Percentiles rank a stretch among this genome's conserved stretches.
Evolutionary conservation across 1,284 basidiomycete species (phyloP).

Genomic region (Irpex rosettiformis): DNA sequence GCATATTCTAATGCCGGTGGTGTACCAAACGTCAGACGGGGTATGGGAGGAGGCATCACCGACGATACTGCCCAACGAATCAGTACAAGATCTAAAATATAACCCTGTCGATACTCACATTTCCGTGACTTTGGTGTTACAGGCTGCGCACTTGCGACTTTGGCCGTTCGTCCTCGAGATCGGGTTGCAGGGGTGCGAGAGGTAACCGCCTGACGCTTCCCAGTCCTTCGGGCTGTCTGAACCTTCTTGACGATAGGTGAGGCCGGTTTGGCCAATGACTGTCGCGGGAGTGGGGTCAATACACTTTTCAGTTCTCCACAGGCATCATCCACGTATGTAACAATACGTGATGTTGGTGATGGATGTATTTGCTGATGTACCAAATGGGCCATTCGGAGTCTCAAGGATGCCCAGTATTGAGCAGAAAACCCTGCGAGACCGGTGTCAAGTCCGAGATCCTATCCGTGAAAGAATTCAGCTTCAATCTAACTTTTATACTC

Average conservation of each 20-base stretch:
- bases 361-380: constrained; percentile 48
- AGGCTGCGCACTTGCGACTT: constrained; percentile 15
- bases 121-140: constrained; percentile 22
- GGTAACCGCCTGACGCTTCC: not conserved
- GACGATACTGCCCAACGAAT: not conserved
- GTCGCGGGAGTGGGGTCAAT: constrained; percentile 21
- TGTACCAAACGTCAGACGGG: not conserved
- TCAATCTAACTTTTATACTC: not conserved
- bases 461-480: not conserved
- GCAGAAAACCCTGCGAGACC: constrained; percentile 34
- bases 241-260: constrained; percentile 9
- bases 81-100: not conserved
- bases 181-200: not conserved
- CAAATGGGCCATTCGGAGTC: constrained; percentile 42
- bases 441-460: constrained; percentile 42
- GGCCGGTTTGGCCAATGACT: constrained; percentile 11
- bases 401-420: constrained; percentile 43
- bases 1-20: not conserved
- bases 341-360: constrained; percentile 38
- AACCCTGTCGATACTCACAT: constrained; percentile 1
- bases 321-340: constrained; percentile 47
- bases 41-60: constrained; percentile 1
- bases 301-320: constrained; percentile 42
- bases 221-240: constrained; percentile 1
- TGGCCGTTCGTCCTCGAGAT: constrained; percentile 12